Conservation (phyloP, 1,139 yeast species). For the Pichia sp. region DNA sequence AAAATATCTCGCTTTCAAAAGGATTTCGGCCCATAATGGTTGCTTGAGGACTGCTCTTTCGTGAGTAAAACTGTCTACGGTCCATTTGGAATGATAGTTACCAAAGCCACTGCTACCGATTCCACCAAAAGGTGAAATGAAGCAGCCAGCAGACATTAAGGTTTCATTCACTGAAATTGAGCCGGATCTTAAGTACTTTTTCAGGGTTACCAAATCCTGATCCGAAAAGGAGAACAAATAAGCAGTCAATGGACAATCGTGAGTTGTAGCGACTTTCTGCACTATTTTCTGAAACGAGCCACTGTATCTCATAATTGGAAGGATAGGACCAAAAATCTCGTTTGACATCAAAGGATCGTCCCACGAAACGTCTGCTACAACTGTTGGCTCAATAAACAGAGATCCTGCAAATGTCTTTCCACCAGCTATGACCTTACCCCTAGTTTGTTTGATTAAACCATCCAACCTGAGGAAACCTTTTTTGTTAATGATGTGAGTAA, state of each 20-base stretch:
- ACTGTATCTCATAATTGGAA: constrained; percentile 62
- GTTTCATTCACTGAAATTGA: constrained; percentile 69
- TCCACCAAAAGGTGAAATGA: constrained; percentile 89
- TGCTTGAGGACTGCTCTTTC: constrained; percentile 66
- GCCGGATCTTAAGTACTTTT: constrained; percentile 63
- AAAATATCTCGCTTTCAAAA: constrained; percentile 62
- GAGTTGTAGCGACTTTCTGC: constrained; percentile 43
- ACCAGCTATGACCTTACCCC: constrained; percentile 56
- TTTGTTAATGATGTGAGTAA: constrained; percentile 61
- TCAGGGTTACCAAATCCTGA: constrained; percentile 49
- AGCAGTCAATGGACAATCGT: constrained; percentile 85
- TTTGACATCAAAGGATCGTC: constrained; percentile 68
- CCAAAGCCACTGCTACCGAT: constrained; percentile 80
- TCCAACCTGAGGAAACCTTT: constrained; percentile 52
- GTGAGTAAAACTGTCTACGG: constrained; percentile 74
- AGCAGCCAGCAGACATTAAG: constrained; percentile 64
- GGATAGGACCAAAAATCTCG: constrained; percentile 82
- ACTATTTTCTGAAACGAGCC: constrained; percentile 46
- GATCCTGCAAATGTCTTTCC: constrained; percentile 42
- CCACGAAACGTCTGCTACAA: constrained; percentile 58
- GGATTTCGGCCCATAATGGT: constrained; percentile 60
- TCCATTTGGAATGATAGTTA: constrained; percentile 73
- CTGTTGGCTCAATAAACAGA: constrained; percentile 68
- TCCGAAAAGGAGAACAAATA: constrained; percentile 64
- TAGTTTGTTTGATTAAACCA: constrained; percentile 45